Conservation (phyloP, 2,329 filamentous ascomycete species). For the Hymenoscyphus occultus region DNA sequence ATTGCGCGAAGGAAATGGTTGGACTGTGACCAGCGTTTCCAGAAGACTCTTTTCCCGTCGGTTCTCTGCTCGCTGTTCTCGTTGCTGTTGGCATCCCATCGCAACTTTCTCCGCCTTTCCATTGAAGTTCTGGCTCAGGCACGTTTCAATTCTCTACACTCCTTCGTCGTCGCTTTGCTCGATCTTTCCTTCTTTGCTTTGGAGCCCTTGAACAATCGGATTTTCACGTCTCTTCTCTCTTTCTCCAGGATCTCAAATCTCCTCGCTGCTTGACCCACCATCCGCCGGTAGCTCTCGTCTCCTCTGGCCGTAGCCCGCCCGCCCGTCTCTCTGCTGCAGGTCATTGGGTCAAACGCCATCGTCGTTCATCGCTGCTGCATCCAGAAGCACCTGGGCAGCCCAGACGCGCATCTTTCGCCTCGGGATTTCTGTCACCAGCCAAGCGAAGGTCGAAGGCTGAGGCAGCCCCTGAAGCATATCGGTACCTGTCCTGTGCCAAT, state of each 20-base stretch:
- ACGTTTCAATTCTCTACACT: slow-evolving; percentile 2
- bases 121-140: not conserved
- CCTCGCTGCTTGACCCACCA: not conserved
- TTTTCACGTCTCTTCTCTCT: not conserved
- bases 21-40: not conserved
- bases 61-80: not conserved
- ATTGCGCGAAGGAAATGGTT: not conserved
- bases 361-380: slow-evolving; percentile 1
- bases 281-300: not conserved
- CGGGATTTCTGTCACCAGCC: not conserved
- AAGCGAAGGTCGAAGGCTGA: not conserved
- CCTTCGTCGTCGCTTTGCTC: not conserved
- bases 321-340: not conserved
- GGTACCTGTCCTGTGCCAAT: not conserved
- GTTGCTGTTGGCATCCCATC: not conserved
- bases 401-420: not conserved
- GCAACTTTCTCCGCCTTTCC: not conserved
- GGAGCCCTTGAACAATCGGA: not conserved
- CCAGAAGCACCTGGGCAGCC: not conserved
- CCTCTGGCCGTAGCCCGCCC: no score
- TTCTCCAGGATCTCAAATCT: not conserved
- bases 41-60: not conserved
- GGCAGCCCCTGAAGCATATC: not conserved
- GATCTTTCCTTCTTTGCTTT: not conserved
- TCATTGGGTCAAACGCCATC: not conserved